Evolutionary conservation across 352 stramenopile species (phyloP).

Genomic region (Phytophthora colocasiae): DNA sequence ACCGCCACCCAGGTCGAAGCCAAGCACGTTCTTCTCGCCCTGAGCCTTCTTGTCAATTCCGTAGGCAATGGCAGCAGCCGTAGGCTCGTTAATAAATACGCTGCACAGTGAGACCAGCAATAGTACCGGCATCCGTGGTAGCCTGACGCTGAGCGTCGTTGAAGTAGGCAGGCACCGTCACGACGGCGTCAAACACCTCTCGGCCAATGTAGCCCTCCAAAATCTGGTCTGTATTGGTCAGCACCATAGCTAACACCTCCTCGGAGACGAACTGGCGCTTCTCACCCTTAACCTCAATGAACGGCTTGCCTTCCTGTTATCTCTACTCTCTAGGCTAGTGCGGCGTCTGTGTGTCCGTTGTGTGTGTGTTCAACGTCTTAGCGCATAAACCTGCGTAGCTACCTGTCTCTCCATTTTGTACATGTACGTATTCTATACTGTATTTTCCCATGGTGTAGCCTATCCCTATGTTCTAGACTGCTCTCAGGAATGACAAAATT

Average conservation of each 20-base stretch:
- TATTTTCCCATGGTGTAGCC: too few relatives aligned
- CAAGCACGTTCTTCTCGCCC: constrained; percentile 96
- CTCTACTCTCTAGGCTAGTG: too few relatives aligned
- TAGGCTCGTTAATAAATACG: constrained; percentile 99
- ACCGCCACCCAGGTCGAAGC: constrained; percentile 97
- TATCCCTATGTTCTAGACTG: too few relatives aligned
- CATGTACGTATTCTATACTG: too few relatives aligned
- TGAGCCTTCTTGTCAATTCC: constrained; percentile 94
- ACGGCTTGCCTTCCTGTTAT: constrained; percentile 88
- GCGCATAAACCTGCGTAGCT: too few relatives aligned
- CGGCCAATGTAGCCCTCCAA: constrained; percentile 98
- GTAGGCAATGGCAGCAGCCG: constrained; percentile 95
- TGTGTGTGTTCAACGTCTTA: too few relatives aligned
- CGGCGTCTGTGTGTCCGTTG: too few relatives aligned
- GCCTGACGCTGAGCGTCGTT: constrained; percentile 99
- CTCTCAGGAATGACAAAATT: too few relatives aligned
- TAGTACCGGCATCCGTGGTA: constrained; percentile 99
- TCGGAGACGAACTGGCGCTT: constrained; percentile 96
- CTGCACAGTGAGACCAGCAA: constrained; percentile 98
- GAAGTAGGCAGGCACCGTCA: constrained; percentile 99
- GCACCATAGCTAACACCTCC: constrained; percentile 99
- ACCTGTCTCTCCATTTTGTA: too few relatives aligned
- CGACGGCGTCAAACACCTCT: constrained; percentile 96
- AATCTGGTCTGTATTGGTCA: constrained; percentile 99
- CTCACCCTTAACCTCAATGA: constrained; percentile 94